A percentile compares a stretch with the other conserved stretches of the same genome.
Conservation (phyloP, 2,329 filamentous ascomycete genomes). For the Ophiostoma fasciatum region DNA sequence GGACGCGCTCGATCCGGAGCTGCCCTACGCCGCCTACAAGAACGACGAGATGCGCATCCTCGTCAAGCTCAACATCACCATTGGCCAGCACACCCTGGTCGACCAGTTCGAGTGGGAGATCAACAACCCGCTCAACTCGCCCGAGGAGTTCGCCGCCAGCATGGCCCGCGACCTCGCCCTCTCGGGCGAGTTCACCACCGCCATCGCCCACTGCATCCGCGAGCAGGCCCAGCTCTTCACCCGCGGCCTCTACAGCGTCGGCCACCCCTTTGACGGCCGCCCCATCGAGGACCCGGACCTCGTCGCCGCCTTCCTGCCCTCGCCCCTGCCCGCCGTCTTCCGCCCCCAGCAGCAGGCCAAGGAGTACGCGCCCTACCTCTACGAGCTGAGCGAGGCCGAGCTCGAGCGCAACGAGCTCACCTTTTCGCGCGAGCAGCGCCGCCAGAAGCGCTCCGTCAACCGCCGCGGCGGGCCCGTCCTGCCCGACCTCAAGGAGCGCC, state of each 20-base stretch:
- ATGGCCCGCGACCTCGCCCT: constrained; percentile 86
- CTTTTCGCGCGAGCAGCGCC: constrained; percentile 82
- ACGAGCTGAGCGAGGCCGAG: constrained; percentile 83
- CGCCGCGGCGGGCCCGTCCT: constrained; percentile 80
- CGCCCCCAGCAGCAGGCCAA: constrained; percentile 84
- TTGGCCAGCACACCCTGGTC: constrained; percentile 82
- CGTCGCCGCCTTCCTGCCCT: constrained; percentile 68
- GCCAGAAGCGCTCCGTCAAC: constrained; percentile 92
- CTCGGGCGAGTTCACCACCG: constrained; percentile 89
- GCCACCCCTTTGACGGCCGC: constrained; percentile 87
- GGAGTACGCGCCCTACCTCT: constrained; percentile 85
- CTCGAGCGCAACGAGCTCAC: constrained; percentile 83
- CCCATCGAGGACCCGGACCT: constrained; percentile 88
- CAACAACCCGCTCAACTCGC: constrained; percentile 84
- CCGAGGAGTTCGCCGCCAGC: constrained; percentile 80
- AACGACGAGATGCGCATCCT: constrained; percentile 98
- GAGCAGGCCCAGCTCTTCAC: constrained; percentile 94
- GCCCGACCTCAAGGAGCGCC: constrained; percentile 91
- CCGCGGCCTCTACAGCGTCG: constrained; percentile 80
- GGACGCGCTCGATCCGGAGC: constrained; percentile 73
- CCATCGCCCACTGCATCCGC: constrained; percentile 93
- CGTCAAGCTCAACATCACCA: constrained; percentile 94
- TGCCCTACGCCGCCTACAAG: constrained; percentile 89
- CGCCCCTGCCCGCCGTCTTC: constrained; percentile 71
- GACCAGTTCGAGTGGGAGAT: constrained; percentile 99